A percentile compares a stretch with the other conserved stretches of the same genome.
These are phyloP conservation scores for Scenedesmus sp. DNA, from an alignment of 163 green algal genomes.

Conservation along the genomic window DNA sequence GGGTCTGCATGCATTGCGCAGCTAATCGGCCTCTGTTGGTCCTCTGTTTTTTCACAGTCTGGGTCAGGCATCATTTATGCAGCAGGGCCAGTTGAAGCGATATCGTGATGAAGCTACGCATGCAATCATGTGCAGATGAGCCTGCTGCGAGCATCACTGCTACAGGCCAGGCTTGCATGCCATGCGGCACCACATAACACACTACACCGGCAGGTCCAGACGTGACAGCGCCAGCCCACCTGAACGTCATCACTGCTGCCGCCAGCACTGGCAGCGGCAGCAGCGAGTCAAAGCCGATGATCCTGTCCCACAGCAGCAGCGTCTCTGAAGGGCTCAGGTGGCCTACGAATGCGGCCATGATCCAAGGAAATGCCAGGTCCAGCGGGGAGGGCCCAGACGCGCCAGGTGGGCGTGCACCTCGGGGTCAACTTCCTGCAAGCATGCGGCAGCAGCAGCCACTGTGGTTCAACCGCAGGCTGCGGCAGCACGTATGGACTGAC, in stretches of 20 bases:
- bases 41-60: too few species aligned
- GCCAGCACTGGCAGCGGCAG: conserved; percentile 77
- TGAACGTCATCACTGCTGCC: conserved; percentile 76
- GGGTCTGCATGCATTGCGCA: too few species aligned
- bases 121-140: too few species aligned
- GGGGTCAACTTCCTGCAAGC: conserved; percentile 69
- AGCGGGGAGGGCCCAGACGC: conserved; percentile 58
- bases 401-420: conserved; percentile 69
- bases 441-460: background rate
- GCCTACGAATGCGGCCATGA: conserved; percentile 70
- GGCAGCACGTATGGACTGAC: too few species aligned
- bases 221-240: conserved; percentile 35
- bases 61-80: too few species aligned
- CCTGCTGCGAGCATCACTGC: too few species aligned
- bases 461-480: background rate
- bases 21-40: too few species aligned
- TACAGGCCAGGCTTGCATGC: too few species aligned
- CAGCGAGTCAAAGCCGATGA: conserved; percentile 84
- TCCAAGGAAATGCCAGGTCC: conserved; percentile 71
- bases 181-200: too few species aligned
- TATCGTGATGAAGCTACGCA: too few species aligned
- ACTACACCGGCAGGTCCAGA: background rate
- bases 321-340: conserved; percentile 61
- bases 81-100: background rate
- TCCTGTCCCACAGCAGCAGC: conserved; percentile 83